A percentile compares a stretch with the other conserved stretches of the same genome.
These are phyloP conservation scores for Meyerozyma elateridarum DNA, from an alignment of 1,139 yeast species.

Conservation along the genomic window DNA sequence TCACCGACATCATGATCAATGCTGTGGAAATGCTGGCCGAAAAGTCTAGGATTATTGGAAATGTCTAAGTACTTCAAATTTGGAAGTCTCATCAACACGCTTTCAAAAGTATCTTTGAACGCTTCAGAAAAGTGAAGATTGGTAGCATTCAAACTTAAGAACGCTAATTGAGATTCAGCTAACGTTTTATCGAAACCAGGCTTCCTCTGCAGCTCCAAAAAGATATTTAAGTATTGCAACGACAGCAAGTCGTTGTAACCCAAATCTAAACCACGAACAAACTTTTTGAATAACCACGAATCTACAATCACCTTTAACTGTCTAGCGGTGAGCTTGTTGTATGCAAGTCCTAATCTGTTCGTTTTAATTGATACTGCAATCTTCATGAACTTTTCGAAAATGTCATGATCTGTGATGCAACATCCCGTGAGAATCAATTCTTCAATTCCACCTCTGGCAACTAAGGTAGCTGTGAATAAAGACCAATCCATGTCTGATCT, in stretches of 20 bases:
- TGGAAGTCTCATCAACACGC: conserved; percentile 37
- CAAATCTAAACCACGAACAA: conserved; percentile 55
- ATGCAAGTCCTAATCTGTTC: conserved; percentile 61
- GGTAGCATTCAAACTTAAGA: conserved; percentile 50
- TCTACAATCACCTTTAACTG: conserved; percentile 49
- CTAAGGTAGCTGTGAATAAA: conserved; percentile 60
- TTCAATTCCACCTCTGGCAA: conserved; percentile 68
- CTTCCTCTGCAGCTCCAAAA: conserved; percentile 20
- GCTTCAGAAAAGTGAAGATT: conserved; percentile 31
- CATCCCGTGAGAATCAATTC: conserved; percentile 71
- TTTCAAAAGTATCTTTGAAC: conserved; percentile 31
- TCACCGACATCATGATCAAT: neutral
- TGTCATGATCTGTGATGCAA: conserved; percentile 50
- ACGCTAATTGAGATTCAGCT: conserved; percentile 26
- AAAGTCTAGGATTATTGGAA: conserved; percentile 59
- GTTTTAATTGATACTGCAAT: conserved; percentile 51
- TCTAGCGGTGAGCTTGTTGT: conserved; percentile 49
- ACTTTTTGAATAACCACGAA: conserved; percentile 31
- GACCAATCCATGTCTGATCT: conserved; percentile 78
- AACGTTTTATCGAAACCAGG: conserved; percentile 19
- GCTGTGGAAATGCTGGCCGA: conserved; percentile 21
- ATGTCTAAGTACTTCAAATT: conserved; percentile 60
- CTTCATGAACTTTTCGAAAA: conserved; percentile 54
- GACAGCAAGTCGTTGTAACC: conserved; percentile 64
- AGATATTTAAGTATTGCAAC: conserved; percentile 21